phyloP scores from a whole-genome alignment of 345 rosid genomes.

The Linum trigynum region DNA sequence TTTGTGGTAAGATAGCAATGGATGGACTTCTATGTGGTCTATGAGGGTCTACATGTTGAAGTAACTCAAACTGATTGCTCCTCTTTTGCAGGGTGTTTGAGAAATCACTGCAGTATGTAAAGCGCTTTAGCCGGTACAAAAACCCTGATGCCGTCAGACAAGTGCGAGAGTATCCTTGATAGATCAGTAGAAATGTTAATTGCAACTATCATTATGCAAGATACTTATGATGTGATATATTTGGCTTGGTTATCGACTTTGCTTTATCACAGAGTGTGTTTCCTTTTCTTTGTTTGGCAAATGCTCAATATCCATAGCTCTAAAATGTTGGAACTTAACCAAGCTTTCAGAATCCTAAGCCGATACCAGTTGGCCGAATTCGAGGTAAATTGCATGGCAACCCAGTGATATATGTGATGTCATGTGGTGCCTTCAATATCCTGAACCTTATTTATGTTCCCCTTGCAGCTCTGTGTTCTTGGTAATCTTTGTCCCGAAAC shows the following conservation, averaged over 20 bases:
- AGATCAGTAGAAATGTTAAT: too few relatives aligned
- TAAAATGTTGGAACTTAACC: constrained; percentile 38
- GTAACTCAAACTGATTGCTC: neutral
- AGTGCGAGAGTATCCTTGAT: constrained; percentile 92
- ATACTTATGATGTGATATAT: neutral
- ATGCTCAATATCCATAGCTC: neutral
- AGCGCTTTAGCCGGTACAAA: constrained; percentile 94
- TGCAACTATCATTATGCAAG: neutral
- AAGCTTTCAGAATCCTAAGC: constrained; percentile 58
- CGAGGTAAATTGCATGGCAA: constrained; percentile 43
- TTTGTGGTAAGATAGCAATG: neutral
- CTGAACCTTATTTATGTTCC: neutral
- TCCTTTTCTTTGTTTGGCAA: neutral
- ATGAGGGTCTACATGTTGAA: neutral
- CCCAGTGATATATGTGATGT: neutral
- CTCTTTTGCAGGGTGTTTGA: constrained; percentile 70
- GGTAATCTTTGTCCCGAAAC: constrained; percentile 98
- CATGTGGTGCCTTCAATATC: neutral
- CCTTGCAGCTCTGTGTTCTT: constrained; percentile 86
- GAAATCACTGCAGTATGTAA: constrained; percentile 96
- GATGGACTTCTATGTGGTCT: neutral
- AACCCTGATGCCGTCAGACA: constrained; percentile 98
- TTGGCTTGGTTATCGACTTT: neutral
- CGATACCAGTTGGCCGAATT: constrained; percentile 84
- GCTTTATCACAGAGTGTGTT: too few relatives aligned